phyloP scores from a whole-genome alignment of 805 yeast species.

The Wickerhamiella spandovensis region DNA sequence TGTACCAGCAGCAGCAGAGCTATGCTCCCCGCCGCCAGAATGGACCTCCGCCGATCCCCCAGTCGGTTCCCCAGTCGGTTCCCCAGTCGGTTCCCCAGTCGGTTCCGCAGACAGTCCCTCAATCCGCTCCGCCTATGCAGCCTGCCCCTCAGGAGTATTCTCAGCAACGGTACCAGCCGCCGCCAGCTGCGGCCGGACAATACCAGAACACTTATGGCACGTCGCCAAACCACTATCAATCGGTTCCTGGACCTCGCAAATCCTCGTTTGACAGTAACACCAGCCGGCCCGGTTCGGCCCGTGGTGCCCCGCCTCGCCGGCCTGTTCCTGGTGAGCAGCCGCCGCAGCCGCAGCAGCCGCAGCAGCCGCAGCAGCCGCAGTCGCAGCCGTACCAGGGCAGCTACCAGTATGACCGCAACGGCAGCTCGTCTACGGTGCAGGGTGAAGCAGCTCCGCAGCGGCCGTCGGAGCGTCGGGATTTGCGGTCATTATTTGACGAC shows the following conservation, averaged over 20 bases:
- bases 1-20: not conserved
- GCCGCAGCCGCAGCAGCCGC: not conserved
- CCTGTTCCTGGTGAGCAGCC: not conserved
- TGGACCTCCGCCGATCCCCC: not conserved
- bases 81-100: not conserved
- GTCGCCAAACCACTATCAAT: not conserved
- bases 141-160: not conserved
- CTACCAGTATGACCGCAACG: not conserved
- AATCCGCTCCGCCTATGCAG: not conserved
- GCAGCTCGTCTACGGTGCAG: not conserved
- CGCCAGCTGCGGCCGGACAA: not conserved
- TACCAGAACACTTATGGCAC: not conserved
- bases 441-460: not conserved
- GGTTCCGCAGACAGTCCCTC: not conserved
- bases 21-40: not conserved
- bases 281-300: not conserved
- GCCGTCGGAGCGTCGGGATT: constrained; percentile 8
- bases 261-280: not conserved
- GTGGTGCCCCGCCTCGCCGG: not conserved
- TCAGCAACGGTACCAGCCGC: not conserved
- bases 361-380: not conserved
- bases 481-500: constrained; percentile 40
- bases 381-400: not conserved
- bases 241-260: not conserved
- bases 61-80: not conserved